Percentiles rank a stretch among this genome's conserved stretches.
Evolutionary conservation across 345 rosid genomes (phyloP).

Genomic region (Raphanus raphanistrum): DNA sequence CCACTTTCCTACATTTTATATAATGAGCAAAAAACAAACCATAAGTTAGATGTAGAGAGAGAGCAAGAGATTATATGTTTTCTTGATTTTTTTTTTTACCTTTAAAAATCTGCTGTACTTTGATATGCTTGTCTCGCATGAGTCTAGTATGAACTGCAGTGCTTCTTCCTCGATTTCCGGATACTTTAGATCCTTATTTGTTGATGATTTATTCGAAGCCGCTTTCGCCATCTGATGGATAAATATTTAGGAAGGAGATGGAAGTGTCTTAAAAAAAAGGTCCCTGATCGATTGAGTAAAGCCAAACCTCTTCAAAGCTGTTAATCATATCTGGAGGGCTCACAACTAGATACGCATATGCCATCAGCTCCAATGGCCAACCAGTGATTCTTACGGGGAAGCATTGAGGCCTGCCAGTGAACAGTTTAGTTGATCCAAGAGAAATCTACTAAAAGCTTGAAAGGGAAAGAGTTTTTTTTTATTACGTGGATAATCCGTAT

Average conservation of each 20-base stretch:
- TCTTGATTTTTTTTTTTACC: slow-evolving; percentile 38
- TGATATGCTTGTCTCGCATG: slow-evolving; percentile 85
- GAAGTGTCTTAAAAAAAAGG: neutral
- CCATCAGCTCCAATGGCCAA: slow-evolving; percentile 91
- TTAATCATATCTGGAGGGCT: slow-evolving; percentile 83
- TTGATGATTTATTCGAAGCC: slow-evolving; percentile 66
- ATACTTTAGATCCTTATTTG: slow-evolving; percentile 58
- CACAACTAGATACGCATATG: slow-evolving; percentile 80
- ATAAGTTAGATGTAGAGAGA: slow-evolving; percentile 39
- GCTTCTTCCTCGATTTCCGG: slow-evolving; percentile 80
- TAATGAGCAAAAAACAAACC: slow-evolving; percentile 38
- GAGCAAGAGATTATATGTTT: neutral
- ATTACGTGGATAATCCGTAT: slow-evolving; percentile 74
- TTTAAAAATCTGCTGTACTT: slow-evolving; percentile 82
- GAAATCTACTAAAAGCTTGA: neutral
- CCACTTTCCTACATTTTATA: slow-evolving; percentile 66
- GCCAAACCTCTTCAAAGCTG: slow-evolving; percentile 77
- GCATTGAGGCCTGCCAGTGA: slow-evolving; percentile 64
- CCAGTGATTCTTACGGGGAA: slow-evolving; percentile 84
- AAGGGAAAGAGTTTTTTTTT: neutral
- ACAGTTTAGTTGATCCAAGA: neutral
- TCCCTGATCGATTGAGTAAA: neutral
- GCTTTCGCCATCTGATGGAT: slow-evolving; percentile 82
- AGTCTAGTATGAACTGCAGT: slow-evolving; percentile 68
- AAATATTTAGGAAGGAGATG: neutral